Evolutionary conservation across 176 grass and related monocot genomes (phyloP), one percentile per base, ranked within the genome.

Genomic region (Metroxylon sagu): DNA sequence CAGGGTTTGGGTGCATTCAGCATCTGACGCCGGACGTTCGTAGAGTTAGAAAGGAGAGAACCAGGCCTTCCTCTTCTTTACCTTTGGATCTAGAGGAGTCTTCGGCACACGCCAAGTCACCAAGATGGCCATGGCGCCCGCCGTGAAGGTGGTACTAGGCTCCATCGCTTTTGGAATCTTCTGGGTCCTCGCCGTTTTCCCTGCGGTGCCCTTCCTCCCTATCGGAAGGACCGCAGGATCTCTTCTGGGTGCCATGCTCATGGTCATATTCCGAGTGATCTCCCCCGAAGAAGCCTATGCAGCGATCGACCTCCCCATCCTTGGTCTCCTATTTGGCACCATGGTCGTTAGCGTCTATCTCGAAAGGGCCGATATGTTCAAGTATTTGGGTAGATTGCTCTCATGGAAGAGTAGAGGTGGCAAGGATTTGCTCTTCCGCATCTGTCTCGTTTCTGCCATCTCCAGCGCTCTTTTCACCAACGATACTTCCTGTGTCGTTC

Each of bases 381-480:
- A 65, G 25, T 52, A 65, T 25, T 49, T 65, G 30, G 62, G 62
- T 7, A 65, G 52, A 19, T 7, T 65, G 62, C 62, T 65, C 62
- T 65, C 62, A 23, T 65, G 62, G 62, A 65, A 65, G 39, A 65
- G 62, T 49, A 39, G 49, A 18, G 62, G 62, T 48, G 49, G 62
- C 1, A 85, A 80, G 56, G 93, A 98, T 82, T 64, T 98, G 50
- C 79, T 97, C 27, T 55, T 77, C 66, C 81, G 93, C 56, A 77
- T 83, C 76, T 97, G 93, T 69, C 26, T 26, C 48, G 87, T 85
- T 0, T 70, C 93, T 48, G 84, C 88, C 26, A 53, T 99, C 50
- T 86, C 94, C 66, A 89, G 85, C 54, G 84, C 94, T 26, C 74
- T 99, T 57, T 99, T 99, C 73, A 99, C 94, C 53, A 99, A 99